phyloP scores from a whole-genome alignment of 192 early-diverging fungal genomes.

The Podila verticillata region DNA sequence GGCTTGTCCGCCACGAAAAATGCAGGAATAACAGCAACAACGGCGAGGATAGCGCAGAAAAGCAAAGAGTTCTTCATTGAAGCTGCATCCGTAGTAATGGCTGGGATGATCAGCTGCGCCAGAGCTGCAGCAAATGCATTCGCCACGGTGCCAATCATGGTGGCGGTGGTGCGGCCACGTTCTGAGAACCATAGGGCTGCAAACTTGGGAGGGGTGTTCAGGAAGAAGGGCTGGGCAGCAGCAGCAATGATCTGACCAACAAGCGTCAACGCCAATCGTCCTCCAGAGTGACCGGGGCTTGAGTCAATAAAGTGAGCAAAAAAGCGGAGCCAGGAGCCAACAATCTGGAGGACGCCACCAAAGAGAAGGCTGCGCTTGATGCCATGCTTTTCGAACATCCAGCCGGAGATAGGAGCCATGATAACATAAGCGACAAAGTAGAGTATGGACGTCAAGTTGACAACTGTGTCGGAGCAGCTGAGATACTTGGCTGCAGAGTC shows the following conservation, averaged over 20 bases:
- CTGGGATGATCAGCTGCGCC: conserved; percentile 61
- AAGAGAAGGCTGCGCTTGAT: conserved; percentile 54
- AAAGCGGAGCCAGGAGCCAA: conserved; percentile 60
- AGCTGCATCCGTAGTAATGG: conserved; percentile 41
- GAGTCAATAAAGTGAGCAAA: conserved; percentile 50
- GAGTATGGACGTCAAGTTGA: conserved; percentile 57
- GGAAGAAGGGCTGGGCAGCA: conserved; percentile 62
- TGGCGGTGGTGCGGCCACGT: conserved; percentile 56
- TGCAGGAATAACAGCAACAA: conserved; percentile 49
- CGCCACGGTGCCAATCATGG: conserved; percentile 57
- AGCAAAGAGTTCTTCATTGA: conserved; percentile 50
- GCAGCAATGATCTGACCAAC: conserved; percentile 61
- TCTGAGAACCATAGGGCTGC: conserved; percentile 63
- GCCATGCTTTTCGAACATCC: conserved; percentile 52
- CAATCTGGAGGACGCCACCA: conserved; percentile 50
- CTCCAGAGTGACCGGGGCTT: conserved; percentile 26
- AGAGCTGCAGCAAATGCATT: conserved; percentile 59
- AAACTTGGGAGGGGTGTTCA: conserved; percentile 65
- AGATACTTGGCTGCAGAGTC: conserved; percentile 48
- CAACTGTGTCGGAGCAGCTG: conserved; percentile 25
- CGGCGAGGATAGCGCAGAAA: conserved; percentile 52
- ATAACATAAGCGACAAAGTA: conserved; percentile 57
- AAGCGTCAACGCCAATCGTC: conserved; percentile 53
- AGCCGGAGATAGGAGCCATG: conserved; percentile 53
- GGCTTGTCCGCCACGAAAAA: conserved; percentile 54